Evolutionary conservation across 306 rosid species (phyloP).

Genomic region (Quercus dentata): DNA sequence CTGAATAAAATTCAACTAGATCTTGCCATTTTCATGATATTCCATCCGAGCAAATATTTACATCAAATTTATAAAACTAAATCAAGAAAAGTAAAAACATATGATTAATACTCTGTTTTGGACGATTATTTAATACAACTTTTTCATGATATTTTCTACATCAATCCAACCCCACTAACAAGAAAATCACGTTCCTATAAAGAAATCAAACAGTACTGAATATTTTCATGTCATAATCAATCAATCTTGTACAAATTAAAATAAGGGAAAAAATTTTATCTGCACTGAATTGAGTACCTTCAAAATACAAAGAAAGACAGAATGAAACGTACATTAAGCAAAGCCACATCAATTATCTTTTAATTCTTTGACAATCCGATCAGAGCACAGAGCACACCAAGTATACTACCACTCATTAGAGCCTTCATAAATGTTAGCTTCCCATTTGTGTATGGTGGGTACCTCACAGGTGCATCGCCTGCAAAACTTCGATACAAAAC

Average conservation of each 20-base stretch:
- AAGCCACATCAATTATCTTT: conserved; percentile 4
- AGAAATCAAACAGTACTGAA: neutral
- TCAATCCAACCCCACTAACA: neutral
- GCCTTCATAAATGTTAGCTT: conserved; percentile 77
- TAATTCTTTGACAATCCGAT: conserved; percentile 61
- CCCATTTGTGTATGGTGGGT: conserved; percentile 81
- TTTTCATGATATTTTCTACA: neutral
- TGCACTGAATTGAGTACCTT: neutral
- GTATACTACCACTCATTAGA: conserved; percentile 62
- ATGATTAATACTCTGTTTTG: too few species aligned
- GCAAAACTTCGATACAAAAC: conserved; percentile 76
- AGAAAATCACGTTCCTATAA: neutral
- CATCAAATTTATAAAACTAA: too few species aligned
- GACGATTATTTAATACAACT: too few species aligned
- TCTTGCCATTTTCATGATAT: too few species aligned
- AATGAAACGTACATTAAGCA: conserved; percentile 1
- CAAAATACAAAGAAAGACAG: conserved; percentile 12
- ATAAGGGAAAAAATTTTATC: neutral
- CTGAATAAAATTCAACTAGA: too few species aligned
- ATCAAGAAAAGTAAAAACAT: too few species aligned
- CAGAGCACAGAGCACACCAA: conserved; percentile 58
- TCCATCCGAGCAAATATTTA: too few species aligned
- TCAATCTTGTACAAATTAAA: neutral
- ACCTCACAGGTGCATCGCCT: conserved; percentile 75
- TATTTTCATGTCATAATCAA: neutral